Percentiles rank a stretch among this genome's conserved stretches.
These are phyloP conservation scores for Prunus persica DNA, from an alignment of 306 rosid genomes.

Conservation along the genomic window DNA sequence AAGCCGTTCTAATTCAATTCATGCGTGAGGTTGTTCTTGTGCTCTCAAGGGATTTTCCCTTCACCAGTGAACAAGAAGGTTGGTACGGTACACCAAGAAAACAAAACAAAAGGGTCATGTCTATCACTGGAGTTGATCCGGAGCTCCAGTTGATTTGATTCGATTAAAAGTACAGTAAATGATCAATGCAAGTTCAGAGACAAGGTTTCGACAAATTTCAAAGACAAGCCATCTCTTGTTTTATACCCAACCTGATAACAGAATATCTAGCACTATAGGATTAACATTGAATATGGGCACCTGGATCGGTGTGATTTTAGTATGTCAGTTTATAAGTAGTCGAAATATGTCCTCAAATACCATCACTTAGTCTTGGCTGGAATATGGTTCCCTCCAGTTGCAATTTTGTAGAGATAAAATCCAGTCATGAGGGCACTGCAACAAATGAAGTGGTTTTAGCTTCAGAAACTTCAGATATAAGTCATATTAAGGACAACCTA, in stretches of 20 bases:
- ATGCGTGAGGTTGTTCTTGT: not conserved
- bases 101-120: not conserved
- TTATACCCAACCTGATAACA: slow-evolving; percentile 10
- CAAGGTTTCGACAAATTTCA: not conserved
- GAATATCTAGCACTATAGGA: not conserved
- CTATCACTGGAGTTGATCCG: not conserved
- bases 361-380: slow-evolving; percentile 60
- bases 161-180: not conserved
- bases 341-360: not conserved
- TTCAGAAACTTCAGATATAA: not conserved
- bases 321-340: not conserved
- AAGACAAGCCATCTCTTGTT: slow-evolving; percentile 1
- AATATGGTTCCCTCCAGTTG: slow-evolving; percentile 81
- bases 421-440: slow-evolving; percentile 75
- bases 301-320: not conserved
- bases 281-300: not conserved
- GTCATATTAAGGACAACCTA: not conserved
- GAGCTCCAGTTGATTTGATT: not conserved
- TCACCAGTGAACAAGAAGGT: not conserved
- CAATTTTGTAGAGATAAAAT: slow-evolving; percentile 77
- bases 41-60: not conserved
- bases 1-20: too few relatives aligned
- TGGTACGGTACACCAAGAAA: not conserved
- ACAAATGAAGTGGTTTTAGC: slow-evolving; percentile 8
- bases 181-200: not conserved